A percentile compares a stretch with the other conserved stretches of the same genome.
These are phyloP conservation scores for Wallacemonas sp. DNA, from an alignment of 208 protist species.

Conservation along the genomic window DNA sequence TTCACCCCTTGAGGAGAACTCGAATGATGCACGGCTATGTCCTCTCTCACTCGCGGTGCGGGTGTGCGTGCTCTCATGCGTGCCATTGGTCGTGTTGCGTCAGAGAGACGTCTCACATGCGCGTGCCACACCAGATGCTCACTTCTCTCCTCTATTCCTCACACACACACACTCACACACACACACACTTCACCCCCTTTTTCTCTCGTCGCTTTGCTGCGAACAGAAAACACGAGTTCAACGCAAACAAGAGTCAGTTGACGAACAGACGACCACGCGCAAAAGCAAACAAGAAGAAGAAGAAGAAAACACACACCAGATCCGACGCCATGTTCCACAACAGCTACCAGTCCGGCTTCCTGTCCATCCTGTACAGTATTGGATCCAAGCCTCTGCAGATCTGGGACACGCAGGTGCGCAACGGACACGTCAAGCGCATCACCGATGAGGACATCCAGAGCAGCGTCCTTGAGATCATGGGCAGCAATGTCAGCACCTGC, in stretches of 20 bases:
- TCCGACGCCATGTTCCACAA: slow-evolving; percentile 98
- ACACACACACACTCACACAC: too few species aligned
- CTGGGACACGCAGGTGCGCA: slow-evolving; percentile 98
- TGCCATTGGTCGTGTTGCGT: too few species aligned
- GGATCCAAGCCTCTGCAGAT: slow-evolving; percentile 98
- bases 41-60: too few species aligned
- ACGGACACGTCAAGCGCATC: slow-evolving; percentile 99
- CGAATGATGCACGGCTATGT: too few species aligned
- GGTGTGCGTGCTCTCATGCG: too few species aligned
- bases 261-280: not conserved
- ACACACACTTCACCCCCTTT: not conserved
- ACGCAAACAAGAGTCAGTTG: too few species aligned
- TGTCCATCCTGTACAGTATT: slow-evolving; percentile 99
- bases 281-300: not conserved
- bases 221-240: too few species aligned
- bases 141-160: too few species aligned
- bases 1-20: too few species aligned
- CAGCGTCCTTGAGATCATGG: slow-evolving; percentile 98
- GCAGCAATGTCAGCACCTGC: slow-evolving; percentile 98
- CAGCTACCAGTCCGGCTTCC: slow-evolving; percentile 98
- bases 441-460: slow-evolving; percentile 99
- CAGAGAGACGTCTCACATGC: too few species aligned
- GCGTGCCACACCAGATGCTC: too few species aligned
- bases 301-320: not conserved
- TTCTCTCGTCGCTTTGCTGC: too few species aligned